Base-by-base conservation (phyloP, 768 basidiomycete genomes). In the Leccinum variicolor region DNA sequence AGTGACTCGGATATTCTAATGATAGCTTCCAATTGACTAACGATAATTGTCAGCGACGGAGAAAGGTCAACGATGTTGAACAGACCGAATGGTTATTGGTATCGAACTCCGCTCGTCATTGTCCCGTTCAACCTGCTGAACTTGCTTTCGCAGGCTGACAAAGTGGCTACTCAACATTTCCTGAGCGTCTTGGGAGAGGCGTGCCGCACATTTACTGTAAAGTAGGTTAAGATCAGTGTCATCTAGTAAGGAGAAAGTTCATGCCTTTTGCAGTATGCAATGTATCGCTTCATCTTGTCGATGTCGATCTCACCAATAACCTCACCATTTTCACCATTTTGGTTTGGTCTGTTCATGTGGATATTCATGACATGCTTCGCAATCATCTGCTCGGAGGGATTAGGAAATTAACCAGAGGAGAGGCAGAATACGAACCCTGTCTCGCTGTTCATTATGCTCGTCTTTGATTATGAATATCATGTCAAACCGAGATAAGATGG, bases 401-500 rank as follows among this genome's bases (percentile, higher is more conserved):
- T 29, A 62, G 45, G 41, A 34, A n/a, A 39, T 34, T 57, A 14
- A 11, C 28, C 13, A 11, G 8, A 36, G 7, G 23, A 15, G n/a
- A 19, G 52, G 56, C 10, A 48, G 41, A 50, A 53, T 7, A 28
- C 82, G 41, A 59, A 92, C 94, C 73, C 87, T 85, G 72, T 99
- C 97, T 50, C 97, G 84, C 41, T 80, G 77, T 72, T 98, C 97
- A 69, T 98, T 93, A 71, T 99, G 97, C 67, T 98, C 94, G 66
- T 99, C 97, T 71, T 91, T 93, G 59, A 99, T 90, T 62, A 99
- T 96, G 78, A 98, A 99, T 65, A 99, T 98, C 95, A 99, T 96
- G 70, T 99, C 97, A 73, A 99, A 99, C 56, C 97, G 90, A 50
- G 95, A 98, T 69, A 99, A 74, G 63, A 99, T 98, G 2, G 97